These are phyloP conservation scores for Fusarium mangiferae DNA, from an alignment of 2,329 filamentous ascomycete species.

Conservation along the genomic window DNA sequence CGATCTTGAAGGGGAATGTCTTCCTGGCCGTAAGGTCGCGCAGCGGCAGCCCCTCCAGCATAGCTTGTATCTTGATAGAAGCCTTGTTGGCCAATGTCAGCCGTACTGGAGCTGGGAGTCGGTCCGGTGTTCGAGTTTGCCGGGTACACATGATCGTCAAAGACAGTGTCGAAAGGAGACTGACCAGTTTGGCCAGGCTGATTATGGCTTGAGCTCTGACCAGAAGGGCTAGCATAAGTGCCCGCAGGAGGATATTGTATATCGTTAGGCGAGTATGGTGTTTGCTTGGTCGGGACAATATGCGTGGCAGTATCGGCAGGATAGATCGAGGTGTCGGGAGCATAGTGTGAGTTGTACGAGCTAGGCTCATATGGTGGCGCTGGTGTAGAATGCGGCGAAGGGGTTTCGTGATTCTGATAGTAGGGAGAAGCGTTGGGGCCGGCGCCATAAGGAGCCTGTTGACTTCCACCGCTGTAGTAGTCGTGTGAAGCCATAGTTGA, in stretches of 20 bases:
- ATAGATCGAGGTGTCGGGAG: slow-evolving; percentile 34
- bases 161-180: slow-evolving; percentile 73
- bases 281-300: slow-evolving; percentile 31
- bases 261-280: slow-evolving; percentile 38
- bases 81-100: slow-evolving; percentile 51
- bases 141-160: slow-evolving; percentile 75
- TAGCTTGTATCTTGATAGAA: slow-evolving; percentile 68
- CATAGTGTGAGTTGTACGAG: slow-evolving; percentile 46
- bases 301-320: slow-evolving; percentile 31
- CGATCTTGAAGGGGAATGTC: slow-evolving; percentile 68
- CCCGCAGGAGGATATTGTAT: slow-evolving; percentile 34
- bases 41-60: slow-evolving; percentile 58
- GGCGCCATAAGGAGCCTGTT: slow-evolving; percentile 50
- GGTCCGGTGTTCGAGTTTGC: slow-evolving; percentile 57
- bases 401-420: slow-evolving; percentile 52
- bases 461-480: slow-evolving; percentile 67
- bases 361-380: slow-evolving; percentile 51
- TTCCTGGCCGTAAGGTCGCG: slow-evolving; percentile 56
- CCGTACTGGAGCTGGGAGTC: slow-evolving; percentile 50
- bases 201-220: slow-evolving; percentile 40
- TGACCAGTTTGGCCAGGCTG: slow-evolving; percentile 51
- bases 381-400: slow-evolving; percentile 54
- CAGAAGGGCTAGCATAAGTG: slow-evolving; percentile 39
- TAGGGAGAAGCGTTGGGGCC: slow-evolving; percentile 55
- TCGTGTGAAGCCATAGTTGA: slow-evolving; percentile 69